Evolutionary conservation across 1,139 yeast genomes (phyloP), one percentile per base, ranked within the genome.

Genomic region (Debaryomyces nepalensis): DNA sequence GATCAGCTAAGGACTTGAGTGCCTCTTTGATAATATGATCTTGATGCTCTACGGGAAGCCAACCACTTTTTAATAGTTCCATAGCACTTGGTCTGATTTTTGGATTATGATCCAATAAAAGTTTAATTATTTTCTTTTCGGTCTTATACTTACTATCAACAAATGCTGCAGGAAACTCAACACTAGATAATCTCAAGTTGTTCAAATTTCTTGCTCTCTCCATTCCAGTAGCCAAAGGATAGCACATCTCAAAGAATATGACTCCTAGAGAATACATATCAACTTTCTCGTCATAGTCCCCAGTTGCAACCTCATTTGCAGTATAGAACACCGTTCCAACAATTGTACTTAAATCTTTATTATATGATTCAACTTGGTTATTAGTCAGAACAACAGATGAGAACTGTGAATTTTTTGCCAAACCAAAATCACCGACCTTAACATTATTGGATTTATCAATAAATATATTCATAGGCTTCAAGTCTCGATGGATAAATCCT

Each of bases 231-330:
- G 75, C 71, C 57, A 93, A 74, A 0, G 84, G 74, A 62, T 84
- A 89, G 23, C 90, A 79, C 98, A 95, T 91, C 61, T 95, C 99
- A 62, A 93, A 93, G 59, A 93, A 89, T 2, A 95, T 93, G 22
- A 95, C 81, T 4, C 99, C 99, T 40, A 95, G 66, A 0, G 99
- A 90, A 60, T 90, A 95, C 88, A 95, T 85, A 60, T 95, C 99
- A 18, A 93, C 96, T 53, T 93, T 93, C 49, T 87, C 96, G 57
- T 90, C 85, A 59, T 93, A 93, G 19, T 78, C 72, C 2, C 95
- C 95, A 11, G 81, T 73, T 5, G 87, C 70, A 1, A 91, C 95
- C 58, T 95, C 99, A 21, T 82, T 81, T 0, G 99, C 99, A 40
- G 93, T 95, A 58, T 95, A 95, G 35, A 93, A 75, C 0, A 95